Percentiles rank a stretch among this genome's conserved stretches.
Conservation (phyloP, 1,284 basidiomycete species). For the Moesziomyces globuligerus region DNA sequence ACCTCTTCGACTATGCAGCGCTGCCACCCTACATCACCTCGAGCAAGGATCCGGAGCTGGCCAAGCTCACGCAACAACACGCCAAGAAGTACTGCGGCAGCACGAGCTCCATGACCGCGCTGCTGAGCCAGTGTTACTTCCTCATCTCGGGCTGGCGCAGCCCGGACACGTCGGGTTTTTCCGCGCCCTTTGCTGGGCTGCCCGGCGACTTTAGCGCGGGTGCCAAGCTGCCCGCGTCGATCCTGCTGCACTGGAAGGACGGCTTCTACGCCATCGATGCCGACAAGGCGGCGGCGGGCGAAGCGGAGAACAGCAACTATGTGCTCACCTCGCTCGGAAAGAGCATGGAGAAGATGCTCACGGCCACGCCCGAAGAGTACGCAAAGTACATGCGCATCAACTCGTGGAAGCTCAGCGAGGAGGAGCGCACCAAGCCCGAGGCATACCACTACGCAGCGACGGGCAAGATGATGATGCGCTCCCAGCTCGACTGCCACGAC, state of each 20-base stretch:
- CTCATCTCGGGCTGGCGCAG: constrained; percentile 65
- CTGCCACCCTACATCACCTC: constrained; percentile 82
- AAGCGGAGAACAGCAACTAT: constrained; percentile 62
- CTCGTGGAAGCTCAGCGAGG: constrained; percentile 60
- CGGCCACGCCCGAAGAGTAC: constrained; percentile 76
- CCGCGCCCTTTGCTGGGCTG: constrained; percentile 73
- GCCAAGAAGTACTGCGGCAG: constrained; percentile 80
- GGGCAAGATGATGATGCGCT: constrained; percentile 85
- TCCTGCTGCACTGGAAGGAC: constrained; percentile 73
- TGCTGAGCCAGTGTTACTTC: constrained; percentile 89
- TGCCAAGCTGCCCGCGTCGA: constrained; percentile 80
- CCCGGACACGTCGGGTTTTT: constrained; percentile 64
- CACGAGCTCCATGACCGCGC: constrained; percentile 87
- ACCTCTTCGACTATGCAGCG: constrained; percentile 89
- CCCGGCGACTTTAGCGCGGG: constrained; percentile 78
- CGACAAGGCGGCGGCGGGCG: constrained; percentile 69
- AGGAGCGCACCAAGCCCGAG: constrained; percentile 68
- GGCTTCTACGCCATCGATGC: constrained; percentile 81
- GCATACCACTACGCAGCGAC: constrained; percentile 72
- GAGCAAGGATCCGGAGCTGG: constrained; percentile 80
- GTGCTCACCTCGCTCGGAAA: constrained; percentile 74
- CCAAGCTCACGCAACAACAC: constrained; percentile 74
- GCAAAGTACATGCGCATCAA: constrained; percentile 72
- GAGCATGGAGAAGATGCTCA: constrained; percentile 88
- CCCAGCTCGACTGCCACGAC: constrained; percentile 91